A percentile compares a stretch with the other conserved stretches of the same genome.
These are phyloP conservation scores for Trichoderma atroviride DNA, from an alignment of 2,329 filamentous ascomycete genomes.

Conservation along the genomic window DNA sequence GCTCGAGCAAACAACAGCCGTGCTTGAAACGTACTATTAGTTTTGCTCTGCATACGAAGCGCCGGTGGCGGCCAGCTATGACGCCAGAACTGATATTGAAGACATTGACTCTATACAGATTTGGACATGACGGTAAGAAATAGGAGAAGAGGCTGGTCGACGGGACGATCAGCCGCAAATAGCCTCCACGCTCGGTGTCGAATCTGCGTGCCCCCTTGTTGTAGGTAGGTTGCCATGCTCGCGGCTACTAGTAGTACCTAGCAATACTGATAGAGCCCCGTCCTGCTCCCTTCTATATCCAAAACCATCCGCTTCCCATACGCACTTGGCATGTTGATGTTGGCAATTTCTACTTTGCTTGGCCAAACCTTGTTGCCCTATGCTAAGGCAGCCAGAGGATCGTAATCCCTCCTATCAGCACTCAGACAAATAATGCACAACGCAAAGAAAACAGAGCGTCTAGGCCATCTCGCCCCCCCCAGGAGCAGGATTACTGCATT, in stretches of 20 bases:
- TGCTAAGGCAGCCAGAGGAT: not conserved
- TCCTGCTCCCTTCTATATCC: not conserved
- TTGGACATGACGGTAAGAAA: not conserved
- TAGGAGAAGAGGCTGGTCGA: not conserved
- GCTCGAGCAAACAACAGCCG: constrained; percentile 16
- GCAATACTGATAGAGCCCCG: not conserved
- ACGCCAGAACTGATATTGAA: not conserved
- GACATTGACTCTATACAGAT: not conserved
- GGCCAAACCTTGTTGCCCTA: not conserved
- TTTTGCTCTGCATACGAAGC: constrained; percentile 1
- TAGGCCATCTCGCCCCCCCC: not conserved
- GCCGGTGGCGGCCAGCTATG: constrained; percentile 2
- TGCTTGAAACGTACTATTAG: not conserved
- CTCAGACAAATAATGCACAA: not conserved
- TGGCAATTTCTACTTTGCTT: not conserved
- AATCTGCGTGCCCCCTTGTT: not conserved
- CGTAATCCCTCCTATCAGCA: not conserved
- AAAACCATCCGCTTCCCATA: not conserved
- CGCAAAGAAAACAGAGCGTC: not conserved
- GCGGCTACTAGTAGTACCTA: not conserved
- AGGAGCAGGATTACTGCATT: not conserved
- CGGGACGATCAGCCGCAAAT: constrained; percentile 5
- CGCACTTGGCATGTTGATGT: too few relatives aligned
- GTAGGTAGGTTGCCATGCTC: not conserved
- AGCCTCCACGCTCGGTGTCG: not conserved